Evolutionary conservation across 768 basidiomycete species (phyloP).

Genomic region (Dendrothele bispora): DNA sequence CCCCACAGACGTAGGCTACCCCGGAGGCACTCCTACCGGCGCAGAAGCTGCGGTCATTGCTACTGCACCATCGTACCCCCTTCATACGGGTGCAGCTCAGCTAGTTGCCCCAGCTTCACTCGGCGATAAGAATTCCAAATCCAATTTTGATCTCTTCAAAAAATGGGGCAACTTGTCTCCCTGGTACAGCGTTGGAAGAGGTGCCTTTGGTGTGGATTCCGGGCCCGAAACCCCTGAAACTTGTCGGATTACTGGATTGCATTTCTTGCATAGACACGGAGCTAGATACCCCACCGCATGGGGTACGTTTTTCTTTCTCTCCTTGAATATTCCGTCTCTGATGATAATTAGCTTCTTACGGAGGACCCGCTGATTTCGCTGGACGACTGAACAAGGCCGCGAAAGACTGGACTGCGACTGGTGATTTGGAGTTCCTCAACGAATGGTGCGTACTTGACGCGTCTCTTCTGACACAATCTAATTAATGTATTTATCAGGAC

Average conservation of each 20-base stretch:
- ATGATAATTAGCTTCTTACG: conserved; percentile 47
- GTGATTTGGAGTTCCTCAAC: conserved; percentile 74
- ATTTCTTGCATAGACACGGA: conserved; percentile 82
- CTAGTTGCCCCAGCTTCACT: conserved; percentile 53
- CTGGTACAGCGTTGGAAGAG: conserved; percentile 74
- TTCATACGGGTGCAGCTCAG: conserved; percentile 68
- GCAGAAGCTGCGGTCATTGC: conserved; percentile 72
- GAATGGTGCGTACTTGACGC: conserved; percentile 56
- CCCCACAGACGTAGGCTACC: conserved; percentile 75
- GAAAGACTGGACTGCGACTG: conserved; percentile 61
- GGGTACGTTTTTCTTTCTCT: conserved; percentile 39
- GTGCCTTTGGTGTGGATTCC: conserved; percentile 72
- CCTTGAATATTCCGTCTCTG: background rate
- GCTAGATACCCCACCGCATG: conserved; percentile 70
- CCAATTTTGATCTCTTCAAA: conserved; percentile 65
- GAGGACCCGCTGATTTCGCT: conserved; percentile 61
- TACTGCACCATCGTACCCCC: conserved; percentile 77
- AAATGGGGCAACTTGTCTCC: conserved; percentile 86
- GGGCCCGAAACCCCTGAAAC: conserved; percentile 66
- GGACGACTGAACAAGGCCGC: conserved; percentile 54
- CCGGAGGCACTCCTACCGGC: conserved; percentile 78
- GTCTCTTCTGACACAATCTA: background rate
- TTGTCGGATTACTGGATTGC: conserved; percentile 72
- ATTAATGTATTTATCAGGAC: conserved; percentile 50
- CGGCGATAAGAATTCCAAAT: conserved; percentile 24